A percentile compares a stretch with the other conserved stretches of the same genome.
phyloP scores from a whole-genome alignment of 2,329 filamentous ascomycete genomes.

The Periconia sp. region DNA sequence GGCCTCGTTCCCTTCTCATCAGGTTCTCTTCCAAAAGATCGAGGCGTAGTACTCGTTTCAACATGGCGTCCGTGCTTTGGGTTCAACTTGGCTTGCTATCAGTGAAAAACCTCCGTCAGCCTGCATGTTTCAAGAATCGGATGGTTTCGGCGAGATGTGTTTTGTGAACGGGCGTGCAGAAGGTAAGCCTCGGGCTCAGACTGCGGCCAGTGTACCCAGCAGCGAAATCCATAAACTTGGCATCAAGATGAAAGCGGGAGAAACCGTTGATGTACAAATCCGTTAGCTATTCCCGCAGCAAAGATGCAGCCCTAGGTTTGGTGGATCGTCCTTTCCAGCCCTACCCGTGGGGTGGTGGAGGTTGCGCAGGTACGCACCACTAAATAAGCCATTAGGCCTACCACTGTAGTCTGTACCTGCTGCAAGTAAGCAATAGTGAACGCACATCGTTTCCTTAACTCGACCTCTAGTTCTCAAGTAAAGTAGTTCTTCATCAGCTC shows the following conservation, averaged over 20 bases:
- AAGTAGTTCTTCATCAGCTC: constrained; percentile 3
- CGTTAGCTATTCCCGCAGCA: background rate
- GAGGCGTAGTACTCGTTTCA: background rate
- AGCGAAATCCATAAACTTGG: too few relatives aligned
- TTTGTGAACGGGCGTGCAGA: background rate
- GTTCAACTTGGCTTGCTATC: constrained; percentile 6
- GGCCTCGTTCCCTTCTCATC: background rate
- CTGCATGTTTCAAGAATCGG: constrained; percentile 3
- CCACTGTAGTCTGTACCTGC: background rate
- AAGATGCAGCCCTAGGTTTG: constrained; percentile 6
- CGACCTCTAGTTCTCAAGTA: background rate
- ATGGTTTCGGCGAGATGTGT: constrained; percentile 1
- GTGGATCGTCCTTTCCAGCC: constrained; percentile 6
- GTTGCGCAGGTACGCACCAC: constrained; percentile 1
- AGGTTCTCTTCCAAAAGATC: background rate
- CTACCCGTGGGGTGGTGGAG: constrained; percentile 10
- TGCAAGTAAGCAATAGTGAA: constrained; percentile 4
- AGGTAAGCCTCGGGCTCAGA: too few relatives aligned
- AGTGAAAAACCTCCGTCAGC: constrained; percentile 12
- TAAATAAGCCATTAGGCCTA: background rate
- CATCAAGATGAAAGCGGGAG: constrained; percentile 1
- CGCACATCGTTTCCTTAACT: background rate
- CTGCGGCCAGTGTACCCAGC: too few relatives aligned
- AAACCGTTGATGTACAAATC: constrained; percentile 2
- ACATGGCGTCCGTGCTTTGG: background rate